A percentile compares a stretch with the other conserved stretches of the same genome.
These are phyloP conservation scores for Penicillium janthinellum DNA, from an alignment of 2,329 filamentous ascomycete species.

Conservation along the genomic window DNA sequence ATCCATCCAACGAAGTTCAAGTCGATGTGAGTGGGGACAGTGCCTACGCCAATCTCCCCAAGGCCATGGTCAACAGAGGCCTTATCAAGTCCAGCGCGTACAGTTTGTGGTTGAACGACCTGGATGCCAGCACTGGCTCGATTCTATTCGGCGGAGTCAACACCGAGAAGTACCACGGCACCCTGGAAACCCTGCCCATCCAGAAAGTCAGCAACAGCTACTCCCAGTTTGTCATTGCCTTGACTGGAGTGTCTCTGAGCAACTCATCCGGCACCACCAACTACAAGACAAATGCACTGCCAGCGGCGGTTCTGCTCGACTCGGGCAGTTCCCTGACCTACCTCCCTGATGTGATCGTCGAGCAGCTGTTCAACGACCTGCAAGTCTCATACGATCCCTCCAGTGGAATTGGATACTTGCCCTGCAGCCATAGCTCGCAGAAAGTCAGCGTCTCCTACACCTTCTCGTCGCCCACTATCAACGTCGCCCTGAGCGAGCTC, in stretches of 20 bases:
- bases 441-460: slow-evolving; percentile 58
- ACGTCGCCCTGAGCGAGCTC: slow-evolving; percentile 58
- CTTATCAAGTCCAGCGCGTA: slow-evolving; percentile 68
- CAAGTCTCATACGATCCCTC: slow-evolving; percentile 61
- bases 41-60: slow-evolving; percentile 70
- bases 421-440: slow-evolving; percentile 55
- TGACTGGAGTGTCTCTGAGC: slow-evolving; percentile 59
- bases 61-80: slow-evolving; percentile 62
- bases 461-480: slow-evolving; percentile 59
- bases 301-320: slow-evolving; percentile 45
- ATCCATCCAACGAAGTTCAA: slow-evolving; percentile 68
- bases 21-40: slow-evolving; percentile 53
- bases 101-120: slow-evolving; percentile 74
- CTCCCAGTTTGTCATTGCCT: slow-evolving; percentile 68
- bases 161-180: slow-evolving; percentile 63
- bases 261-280: slow-evolving; percentile 22
- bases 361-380: slow-evolving; percentile 58
- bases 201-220: slow-evolving; percentile 55
- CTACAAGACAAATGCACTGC: slow-evolving; percentile 43
- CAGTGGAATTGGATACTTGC: slow-evolving; percentile 55
- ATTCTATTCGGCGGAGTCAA: slow-evolving; percentile 78
- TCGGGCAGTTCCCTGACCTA: slow-evolving; percentile 44
- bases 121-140: slow-evolving; percentile 64
- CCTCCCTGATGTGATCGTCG: slow-evolving; percentile 37
- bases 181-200: slow-evolving; percentile 68